Conservation (phyloP, 148 eudicot genomes). For the Amaranthus hypochondriacus region DNA sequence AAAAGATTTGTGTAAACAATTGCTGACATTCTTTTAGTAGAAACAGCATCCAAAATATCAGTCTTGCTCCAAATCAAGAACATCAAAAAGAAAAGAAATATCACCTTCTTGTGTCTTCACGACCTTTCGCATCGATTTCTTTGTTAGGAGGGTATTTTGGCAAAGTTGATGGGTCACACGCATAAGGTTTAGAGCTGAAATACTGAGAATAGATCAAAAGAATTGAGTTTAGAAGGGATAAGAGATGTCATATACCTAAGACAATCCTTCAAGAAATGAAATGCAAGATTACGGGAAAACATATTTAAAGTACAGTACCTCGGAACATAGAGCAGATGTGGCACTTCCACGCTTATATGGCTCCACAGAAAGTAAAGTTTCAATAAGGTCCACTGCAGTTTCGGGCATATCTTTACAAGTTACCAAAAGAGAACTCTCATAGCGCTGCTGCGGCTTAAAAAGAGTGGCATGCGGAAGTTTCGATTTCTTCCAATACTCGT, state of each 20-base stretch:
- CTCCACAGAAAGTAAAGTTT: slow-evolving; percentile 71
- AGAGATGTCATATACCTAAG: background rate
- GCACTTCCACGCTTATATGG: slow-evolving; percentile 78
- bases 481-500: slow-evolving; percentile 85
- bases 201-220: slow-evolving; percentile 41
- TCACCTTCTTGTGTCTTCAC: slow-evolving; percentile 71
- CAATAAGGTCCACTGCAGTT: slow-evolving; percentile 51
- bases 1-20: background rate
- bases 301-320: slow-evolving; percentile 41
- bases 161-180: slow-evolving; percentile 82
- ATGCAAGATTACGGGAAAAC: background rate
- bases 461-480: slow-evolving; percentile 85
- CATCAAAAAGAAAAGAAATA: slow-evolving; percentile 5
- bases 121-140: slow-evolving; percentile 84
- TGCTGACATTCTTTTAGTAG: background rate
- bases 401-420: slow-evolving; percentile 61
- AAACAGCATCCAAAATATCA: too few relatives aligned
- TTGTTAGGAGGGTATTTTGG: slow-evolving; percentile 84
- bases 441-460: slow-evolving; percentile 83
- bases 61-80: background rate
- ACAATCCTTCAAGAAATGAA: background rate
- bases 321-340: slow-evolving; percentile 68
- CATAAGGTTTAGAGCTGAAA: slow-evolving; percentile 70
- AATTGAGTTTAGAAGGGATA: background rate
- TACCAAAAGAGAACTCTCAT: slow-evolving; percentile 58